Evolutionary conservation across 1,284 basidiomycete genomes (phyloP).

Genomic region (Wallemia mellicola): DNA sequence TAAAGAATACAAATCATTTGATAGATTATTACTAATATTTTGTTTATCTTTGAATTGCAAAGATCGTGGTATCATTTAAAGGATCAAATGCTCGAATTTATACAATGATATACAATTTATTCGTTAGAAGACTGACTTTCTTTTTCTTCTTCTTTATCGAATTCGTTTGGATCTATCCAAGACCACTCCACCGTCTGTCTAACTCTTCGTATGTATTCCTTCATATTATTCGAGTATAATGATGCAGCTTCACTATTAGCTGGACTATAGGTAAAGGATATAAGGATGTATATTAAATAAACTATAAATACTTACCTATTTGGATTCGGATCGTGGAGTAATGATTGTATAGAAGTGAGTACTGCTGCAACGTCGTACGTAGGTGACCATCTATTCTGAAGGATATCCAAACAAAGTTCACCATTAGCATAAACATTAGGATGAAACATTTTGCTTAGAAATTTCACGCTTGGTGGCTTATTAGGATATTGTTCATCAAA

Average conservation of each 20-base stretch:
- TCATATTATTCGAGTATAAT: constrained; percentile 90
- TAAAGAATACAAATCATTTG: too few relatives aligned
- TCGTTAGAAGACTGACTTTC: too few relatives aligned
- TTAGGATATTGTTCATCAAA: constrained; percentile 97
- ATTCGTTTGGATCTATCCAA: constrained; percentile 32
- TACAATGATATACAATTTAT: neutral
- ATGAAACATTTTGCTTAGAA: constrained; percentile 93
- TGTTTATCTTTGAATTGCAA: neutral
- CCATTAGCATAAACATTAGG: constrained; percentile 96
- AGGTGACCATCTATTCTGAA: constrained; percentile 93
- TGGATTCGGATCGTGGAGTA: constrained; percentile 90
- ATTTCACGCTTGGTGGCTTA: constrained; percentile 89
- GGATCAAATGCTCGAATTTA: neutral
- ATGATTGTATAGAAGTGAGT: constrained; percentile 74
- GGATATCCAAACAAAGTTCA: constrained; percentile 85
- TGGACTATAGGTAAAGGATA: constrained; percentile 26
- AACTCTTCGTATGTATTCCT: constrained; percentile 77
- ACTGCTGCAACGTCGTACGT: constrained; percentile 97
- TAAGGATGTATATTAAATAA: neutral
- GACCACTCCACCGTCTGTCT: constrained; percentile 72
- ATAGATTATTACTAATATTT: too few relatives aligned
- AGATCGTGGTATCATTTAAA: neutral
- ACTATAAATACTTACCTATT: constrained; percentile 25
- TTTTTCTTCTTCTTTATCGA: neutral
- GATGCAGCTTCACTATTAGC: constrained; percentile 94